Percentiles rank a stretch among this genome's conserved stretches.
Evolutionary conservation across 139 green algal species (phyloP).

Genomic region (Diplosphaera chodatii): DNA sequence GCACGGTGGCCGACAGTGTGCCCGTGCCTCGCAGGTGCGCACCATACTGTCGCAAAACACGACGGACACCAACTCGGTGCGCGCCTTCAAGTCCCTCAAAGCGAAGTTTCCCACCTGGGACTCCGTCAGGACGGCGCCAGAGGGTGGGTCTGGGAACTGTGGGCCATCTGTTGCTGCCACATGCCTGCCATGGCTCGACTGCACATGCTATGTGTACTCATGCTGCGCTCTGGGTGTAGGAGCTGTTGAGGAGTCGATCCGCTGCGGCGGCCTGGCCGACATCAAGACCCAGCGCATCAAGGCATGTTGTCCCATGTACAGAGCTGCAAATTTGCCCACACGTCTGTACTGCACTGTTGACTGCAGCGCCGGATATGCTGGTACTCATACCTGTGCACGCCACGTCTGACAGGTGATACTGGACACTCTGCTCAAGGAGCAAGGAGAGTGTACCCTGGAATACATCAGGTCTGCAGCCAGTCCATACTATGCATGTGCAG

Average conservation of each 20-base stretch:
- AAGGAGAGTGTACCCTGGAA: constrained; percentile 47
- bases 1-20: neutral
- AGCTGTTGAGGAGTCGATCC: constrained; percentile 33
- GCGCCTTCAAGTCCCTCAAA: constrained; percentile 34
- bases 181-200: no score
- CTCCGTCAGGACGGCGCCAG: constrained; percentile 20
- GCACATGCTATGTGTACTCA: no score
- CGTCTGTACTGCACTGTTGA: no score
- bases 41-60: constrained; percentile 57
- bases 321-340: no score
- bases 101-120: constrained; percentile 33
- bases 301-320: neutral
- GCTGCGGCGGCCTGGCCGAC: constrained; percentile 51
- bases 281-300: constrained; percentile 63
- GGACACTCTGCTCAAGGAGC: constrained; percentile 39
- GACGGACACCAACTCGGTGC: constrained; percentile 30
- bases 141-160: neutral
- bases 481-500: no score
- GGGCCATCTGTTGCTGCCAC: no score
- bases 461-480: constrained; percentile 26
- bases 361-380: no score
- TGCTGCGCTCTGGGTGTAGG: neutral
- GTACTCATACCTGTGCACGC: no score
- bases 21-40: constrained; percentile 20
- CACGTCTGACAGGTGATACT: constrained; percentile 38